Conservation (phyloP, 1,139 yeast species). For the Sugiyamaella castrensis region DNA sequence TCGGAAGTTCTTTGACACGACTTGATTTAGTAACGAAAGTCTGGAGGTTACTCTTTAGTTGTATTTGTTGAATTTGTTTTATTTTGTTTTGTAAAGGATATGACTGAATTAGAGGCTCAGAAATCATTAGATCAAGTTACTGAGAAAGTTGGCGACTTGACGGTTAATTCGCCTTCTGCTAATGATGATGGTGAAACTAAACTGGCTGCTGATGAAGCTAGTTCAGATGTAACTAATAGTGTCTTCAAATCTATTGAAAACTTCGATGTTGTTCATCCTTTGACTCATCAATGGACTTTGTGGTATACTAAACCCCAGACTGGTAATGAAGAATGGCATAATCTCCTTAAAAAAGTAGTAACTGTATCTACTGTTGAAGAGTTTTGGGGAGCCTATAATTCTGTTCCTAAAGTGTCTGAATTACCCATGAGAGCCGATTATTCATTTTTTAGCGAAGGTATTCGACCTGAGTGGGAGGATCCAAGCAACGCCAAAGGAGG, state of each 20-base stretch:
- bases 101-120: slow-evolving; percentile 10
- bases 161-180: slow-evolving; percentile 15
- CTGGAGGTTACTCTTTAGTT: too few species aligned
- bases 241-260: slow-evolving; percentile 67
- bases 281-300: slow-evolving; percentile 90
- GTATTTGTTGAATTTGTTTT: too few species aligned
- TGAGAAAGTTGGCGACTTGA: slow-evolving; percentile 26
- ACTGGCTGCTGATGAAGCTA: slow-evolving; percentile 29
- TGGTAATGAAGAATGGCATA: slow-evolving; percentile 85
- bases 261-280: slow-evolving; percentile 83
- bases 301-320: slow-evolving; percentile 92
- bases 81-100: neutral
- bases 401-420: slow-evolving; percentile 89
- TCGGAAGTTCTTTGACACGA: too few species aligned
- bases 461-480: slow-evolving; percentile 99
- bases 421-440: slow-evolving; percentile 91
- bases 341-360: slow-evolving; percentile 88
- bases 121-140: slow-evolving; percentile 23
- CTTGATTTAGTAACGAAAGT: too few species aligned
- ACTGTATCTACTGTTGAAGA: slow-evolving; percentile 92
- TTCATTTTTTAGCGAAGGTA: slow-evolving; percentile 90
- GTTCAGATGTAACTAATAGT: slow-evolving; percentile 38
- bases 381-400: slow-evolving; percentile 97
- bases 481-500: slow-evolving; percentile 85
- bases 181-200: slow-evolving; percentile 30